phyloP scores from a whole-genome alignment of 1,284 basidiomycete species.

The Entoloma clypeatum region DNA sequence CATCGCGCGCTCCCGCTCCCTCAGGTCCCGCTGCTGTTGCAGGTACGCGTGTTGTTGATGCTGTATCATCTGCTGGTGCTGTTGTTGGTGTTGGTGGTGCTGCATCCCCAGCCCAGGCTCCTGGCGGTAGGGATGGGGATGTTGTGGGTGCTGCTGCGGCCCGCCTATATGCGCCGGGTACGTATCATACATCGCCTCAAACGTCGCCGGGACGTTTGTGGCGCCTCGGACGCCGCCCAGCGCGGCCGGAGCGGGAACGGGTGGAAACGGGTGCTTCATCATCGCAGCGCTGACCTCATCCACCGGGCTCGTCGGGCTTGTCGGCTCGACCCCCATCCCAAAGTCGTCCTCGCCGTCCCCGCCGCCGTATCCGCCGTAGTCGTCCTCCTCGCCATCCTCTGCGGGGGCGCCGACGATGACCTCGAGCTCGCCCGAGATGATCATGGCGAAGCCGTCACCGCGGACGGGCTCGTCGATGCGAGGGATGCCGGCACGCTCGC shows the following conservation, averaged over 20 bases:
- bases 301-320: no score
- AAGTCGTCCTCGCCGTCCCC: constrained; percentile 28
- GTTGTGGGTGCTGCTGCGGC: constrained; percentile 9
- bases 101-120: constrained; percentile 14
- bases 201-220: constrained; percentile 27
- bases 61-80: constrained; percentile 6
- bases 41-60: constrained; percentile 12
- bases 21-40: constrained; percentile 9
- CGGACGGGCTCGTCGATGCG: constrained; percentile 66
- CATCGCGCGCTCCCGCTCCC: constrained; percentile 10
- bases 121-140: constrained; percentile 17
- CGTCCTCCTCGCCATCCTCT: constrained; percentile 48
- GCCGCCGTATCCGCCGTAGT: constrained; percentile 25
- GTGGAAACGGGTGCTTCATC: constrained; percentile 28
- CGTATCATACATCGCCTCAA: constrained; percentile 23
- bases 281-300: constrained; percentile 19
- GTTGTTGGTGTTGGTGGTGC: constrained; percentile 6
- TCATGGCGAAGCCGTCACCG: constrained; percentile 65
- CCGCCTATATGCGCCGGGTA: constrained; percentile 6
- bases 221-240: constrained; percentile 19
- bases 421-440: constrained; percentile 66
- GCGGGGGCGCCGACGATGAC: constrained; percentile 49
- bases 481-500: constrained; percentile 66
- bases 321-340: constrained; percentile 27
- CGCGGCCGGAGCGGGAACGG: constrained; percentile 16